phyloP scores from a whole-genome alignment of 441 rosid genomes.

The Populus hybrid region DNA sequence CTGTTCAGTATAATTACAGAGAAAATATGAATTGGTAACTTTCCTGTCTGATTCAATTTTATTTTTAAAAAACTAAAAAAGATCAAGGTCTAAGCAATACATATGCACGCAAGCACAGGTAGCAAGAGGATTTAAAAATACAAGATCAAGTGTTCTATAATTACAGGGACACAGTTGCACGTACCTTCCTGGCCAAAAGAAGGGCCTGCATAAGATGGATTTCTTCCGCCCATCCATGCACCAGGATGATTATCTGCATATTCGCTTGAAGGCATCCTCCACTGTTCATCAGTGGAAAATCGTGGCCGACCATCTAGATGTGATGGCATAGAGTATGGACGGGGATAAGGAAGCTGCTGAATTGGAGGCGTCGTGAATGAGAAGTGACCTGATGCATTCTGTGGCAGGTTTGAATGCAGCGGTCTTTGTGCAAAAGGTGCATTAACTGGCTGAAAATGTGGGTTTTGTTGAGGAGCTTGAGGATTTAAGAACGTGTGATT shows the following conservation, averaged over 20 bases:
- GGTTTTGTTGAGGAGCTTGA: conserved; percentile 72
- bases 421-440: conserved; percentile 62
- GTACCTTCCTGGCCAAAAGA: conserved; percentile 82
- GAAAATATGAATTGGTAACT: not conserved
- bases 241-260: conserved; percentile 63
- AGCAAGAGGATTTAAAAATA: not conserved
- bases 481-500: conserved; percentile 53
- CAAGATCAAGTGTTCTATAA: not conserved
- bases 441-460: conserved; percentile 65
- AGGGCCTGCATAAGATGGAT: conserved; percentile 61
- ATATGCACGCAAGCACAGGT: not conserved
- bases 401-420: conserved; percentile 50
- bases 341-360: conserved; percentile 71
- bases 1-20: too few relatives aligned
- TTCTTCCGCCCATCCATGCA: conserved; percentile 81
- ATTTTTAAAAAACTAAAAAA: too few relatives aligned
- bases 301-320: conserved; percentile 68
- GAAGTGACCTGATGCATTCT: conserved; percentile 64
- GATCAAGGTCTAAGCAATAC: not conserved
- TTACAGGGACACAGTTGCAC: conserved; percentile 16
- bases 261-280: conserved; percentile 75
- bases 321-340: conserved; percentile 59
- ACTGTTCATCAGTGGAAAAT: conserved; percentile 68
- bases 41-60: not conserved
- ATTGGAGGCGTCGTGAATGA: conserved; percentile 60